phyloP scores from a whole-genome alignment of 2,329 filamentous ascomycete genomes.

The Emergomyces orientalis region DNA sequence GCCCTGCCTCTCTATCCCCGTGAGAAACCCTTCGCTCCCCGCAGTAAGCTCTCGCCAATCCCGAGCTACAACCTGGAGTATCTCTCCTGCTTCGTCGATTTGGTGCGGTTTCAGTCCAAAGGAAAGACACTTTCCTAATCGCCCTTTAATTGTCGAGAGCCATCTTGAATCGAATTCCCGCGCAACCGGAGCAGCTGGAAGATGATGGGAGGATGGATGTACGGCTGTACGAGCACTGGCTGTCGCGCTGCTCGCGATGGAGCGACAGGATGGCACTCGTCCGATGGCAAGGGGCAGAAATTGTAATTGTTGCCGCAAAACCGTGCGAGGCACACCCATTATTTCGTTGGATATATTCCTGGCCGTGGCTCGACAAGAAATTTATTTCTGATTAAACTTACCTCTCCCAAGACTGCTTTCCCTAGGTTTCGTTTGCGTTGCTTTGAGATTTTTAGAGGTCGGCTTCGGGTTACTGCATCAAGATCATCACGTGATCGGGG shows the following conservation, averaged over 20 bases:
- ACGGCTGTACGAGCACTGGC: conserved; percentile 15
- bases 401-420: background rate
- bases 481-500: background rate
- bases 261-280: background rate
- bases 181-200: conserved; percentile 10
- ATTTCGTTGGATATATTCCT: background rate
- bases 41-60: conserved; percentile 66
- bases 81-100: conserved; percentile 46
- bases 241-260: conserved; percentile 1
- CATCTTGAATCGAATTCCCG: conserved; percentile 48
- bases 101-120: conserved; percentile 59
- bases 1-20: conserved; percentile 51
- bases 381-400: background rate
- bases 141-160: conserved; percentile 57
- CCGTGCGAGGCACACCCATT: conserved; percentile 9
- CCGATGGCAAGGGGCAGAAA: background rate
- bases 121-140: conserved; percentile 64
- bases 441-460: background rate
- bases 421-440: background rate
- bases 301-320: conserved; percentile 11
- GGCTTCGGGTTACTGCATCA: background rate
- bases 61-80: conserved; percentile 51
- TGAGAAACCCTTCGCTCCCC: conserved; percentile 67
- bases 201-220: conserved; percentile 11
- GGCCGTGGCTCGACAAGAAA: background rate